Conservation (phyloP, 2,329 filamentous ascomycete species). For the Aspergillus sp. region DNA sequence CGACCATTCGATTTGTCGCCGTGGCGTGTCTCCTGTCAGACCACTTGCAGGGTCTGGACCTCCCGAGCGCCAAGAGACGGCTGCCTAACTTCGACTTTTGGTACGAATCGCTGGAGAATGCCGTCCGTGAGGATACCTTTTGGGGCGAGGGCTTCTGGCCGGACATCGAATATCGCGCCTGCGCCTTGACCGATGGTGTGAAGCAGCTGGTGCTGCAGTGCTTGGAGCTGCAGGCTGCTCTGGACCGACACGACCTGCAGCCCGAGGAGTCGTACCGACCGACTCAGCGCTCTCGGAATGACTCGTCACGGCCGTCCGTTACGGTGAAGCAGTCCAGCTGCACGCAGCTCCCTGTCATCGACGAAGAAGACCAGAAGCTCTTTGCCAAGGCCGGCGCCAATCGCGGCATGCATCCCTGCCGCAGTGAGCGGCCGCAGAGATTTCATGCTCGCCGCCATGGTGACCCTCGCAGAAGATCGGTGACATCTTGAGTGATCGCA, state of each 20-base stretch:
- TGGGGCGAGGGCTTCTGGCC: constrained; percentile 48
- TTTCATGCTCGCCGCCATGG: constrained; percentile 22
- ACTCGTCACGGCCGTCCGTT: constrained; percentile 29
- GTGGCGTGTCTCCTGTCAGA: constrained; percentile 46
- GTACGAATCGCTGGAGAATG: constrained; percentile 40
- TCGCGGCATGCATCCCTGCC: constrained; percentile 20
- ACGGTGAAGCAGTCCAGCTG: constrained; percentile 34
- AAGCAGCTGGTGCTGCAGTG: constrained; percentile 44
- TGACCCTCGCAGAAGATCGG: constrained; percentile 25
- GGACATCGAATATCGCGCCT: constrained; percentile 44
- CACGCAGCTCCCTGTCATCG: constrained; percentile 35
- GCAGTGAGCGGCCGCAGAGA: constrained; percentile 23
- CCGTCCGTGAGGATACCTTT: constrained; percentile 46
- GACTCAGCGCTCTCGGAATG: constrained; percentile 20
- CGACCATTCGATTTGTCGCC: constrained; percentile 46
- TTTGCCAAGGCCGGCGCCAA: constrained; percentile 21
- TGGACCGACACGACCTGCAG: constrained; percentile 26
- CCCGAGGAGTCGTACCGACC: constrained; percentile 22
- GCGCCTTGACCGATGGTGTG: constrained; percentile 40
- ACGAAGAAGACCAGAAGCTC: constrained; percentile 38
- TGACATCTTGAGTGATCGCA: constrained; percentile 21
- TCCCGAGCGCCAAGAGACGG: constrained; percentile 20
- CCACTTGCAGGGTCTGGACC: constrained; percentile 30
- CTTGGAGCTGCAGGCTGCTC: constrained; percentile 35
- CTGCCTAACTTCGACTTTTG: constrained; percentile 42